A percentile compares a stretch with the other conserved stretches of the same genome.
Evolutionary conservation across 2,329 filamentous ascomycete species (phyloP).

Genomic region (Ophiocordyceps camponoti-saundersi): DNA sequence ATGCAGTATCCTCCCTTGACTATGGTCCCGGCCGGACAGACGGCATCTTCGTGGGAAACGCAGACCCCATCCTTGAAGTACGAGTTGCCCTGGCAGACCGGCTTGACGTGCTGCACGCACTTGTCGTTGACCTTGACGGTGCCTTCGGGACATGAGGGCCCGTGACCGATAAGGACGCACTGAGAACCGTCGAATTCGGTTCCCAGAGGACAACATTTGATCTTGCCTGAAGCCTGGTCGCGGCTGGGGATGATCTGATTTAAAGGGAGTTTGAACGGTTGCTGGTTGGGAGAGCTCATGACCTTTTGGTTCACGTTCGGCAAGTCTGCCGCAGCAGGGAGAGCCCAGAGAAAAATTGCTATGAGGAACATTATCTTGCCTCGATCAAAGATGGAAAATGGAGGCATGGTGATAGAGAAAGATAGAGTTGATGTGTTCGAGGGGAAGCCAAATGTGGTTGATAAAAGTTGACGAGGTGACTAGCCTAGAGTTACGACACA

Average conservation of each 20-base stretch:
- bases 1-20: not conserved
- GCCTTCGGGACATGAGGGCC: not conserved
- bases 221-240: not conserved
- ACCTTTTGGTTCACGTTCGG: not conserved
- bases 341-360: not conserved
- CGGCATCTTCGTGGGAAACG: not conserved
- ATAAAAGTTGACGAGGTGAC: too few relatives aligned
- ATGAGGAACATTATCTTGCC: not conserved
- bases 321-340: not conserved
- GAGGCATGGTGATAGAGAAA: not conserved
- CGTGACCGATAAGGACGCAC: not conserved
- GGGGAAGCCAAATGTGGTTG: not conserved
- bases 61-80: not conserved
- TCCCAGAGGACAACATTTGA: not conserved
- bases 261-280: not conserved
- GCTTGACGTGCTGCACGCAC: not conserved
- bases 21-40: not conserved
- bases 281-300: not conserved
- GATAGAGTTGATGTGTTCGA: too few relatives aligned
- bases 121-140: not conserved
- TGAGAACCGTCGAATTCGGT: not conserved
- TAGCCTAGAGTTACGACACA: too few relatives aligned
- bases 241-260: not conserved
- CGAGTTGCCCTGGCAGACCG: not conserved
- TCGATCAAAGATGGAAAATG: not conserved